These are phyloP conservation scores for Xylariaceae sp. DNA, from an alignment of 2,329 filamentous ascomycete species.

Conservation along the genomic window DNA sequence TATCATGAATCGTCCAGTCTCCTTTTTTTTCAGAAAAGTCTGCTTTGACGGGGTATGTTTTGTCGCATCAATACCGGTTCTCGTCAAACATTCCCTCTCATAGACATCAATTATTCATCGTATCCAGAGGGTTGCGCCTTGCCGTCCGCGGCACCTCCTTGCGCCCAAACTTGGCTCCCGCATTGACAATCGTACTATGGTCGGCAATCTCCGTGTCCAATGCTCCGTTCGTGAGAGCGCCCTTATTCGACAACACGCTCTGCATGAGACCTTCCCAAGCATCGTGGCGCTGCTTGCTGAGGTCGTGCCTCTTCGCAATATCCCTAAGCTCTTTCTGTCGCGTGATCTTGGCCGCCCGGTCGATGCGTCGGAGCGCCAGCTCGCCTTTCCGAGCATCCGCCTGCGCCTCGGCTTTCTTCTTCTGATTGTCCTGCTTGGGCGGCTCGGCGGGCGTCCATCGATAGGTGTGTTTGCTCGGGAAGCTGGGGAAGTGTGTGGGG, in stretches of 20 bases:
- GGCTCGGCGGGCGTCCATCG: constrained; percentile 49
- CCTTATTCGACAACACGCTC: constrained; percentile 44
- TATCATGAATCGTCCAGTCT: too few relatives aligned
- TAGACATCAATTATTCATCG: too few relatives aligned
- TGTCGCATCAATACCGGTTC: too few relatives aligned
- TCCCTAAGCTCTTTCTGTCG: constrained; percentile 61
- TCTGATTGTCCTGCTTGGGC: constrained; percentile 45
- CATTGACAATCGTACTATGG: constrained; percentile 62
- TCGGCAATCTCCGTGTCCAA: constrained; percentile 58
- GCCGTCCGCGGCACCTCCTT: constrained; percentile 49
- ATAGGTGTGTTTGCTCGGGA: constrained; percentile 63
- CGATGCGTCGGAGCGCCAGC: constrained; percentile 55
- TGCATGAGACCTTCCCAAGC: constrained; percentile 61
- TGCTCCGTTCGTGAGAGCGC: constrained; percentile 32
- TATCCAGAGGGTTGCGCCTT: too few relatives aligned
- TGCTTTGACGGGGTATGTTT: too few relatives aligned
- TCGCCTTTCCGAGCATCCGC: constrained; percentile 59
- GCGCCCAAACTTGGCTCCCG: constrained; percentile 49
- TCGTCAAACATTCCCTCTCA: too few relatives aligned
- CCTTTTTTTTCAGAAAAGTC: too few relatives aligned
- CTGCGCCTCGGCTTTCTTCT: constrained; percentile 56
- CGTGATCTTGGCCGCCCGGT: constrained; percentile 59
- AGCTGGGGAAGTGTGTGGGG: constrained; percentile 55
- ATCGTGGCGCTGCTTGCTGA: constrained; percentile 52
- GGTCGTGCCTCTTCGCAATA: constrained; percentile 48